phyloP scores from a whole-genome alignment of 176 grass and related monocot species.

The Alopecurus myosuroides region DNA sequence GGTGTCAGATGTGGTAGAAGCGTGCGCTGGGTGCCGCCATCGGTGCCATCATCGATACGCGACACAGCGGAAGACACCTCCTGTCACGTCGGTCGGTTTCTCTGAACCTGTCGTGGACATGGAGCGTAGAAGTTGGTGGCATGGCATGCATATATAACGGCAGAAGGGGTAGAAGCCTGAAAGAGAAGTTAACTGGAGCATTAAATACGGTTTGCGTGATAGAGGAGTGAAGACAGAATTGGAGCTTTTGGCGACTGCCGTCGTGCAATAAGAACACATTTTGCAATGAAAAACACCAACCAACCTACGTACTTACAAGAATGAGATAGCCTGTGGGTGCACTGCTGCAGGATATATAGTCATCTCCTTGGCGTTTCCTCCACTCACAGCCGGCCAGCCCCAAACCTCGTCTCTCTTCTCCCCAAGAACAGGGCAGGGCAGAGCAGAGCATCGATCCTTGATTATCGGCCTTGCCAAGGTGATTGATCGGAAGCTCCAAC shows the following conservation, averaged over 20 bases:
- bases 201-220: neutral
- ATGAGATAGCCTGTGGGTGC: too few species aligned
- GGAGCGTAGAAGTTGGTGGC: neutral
- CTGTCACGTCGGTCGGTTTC: neutral
- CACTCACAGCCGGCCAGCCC: too few species aligned
- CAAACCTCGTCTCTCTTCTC: too few species aligned
- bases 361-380: too few species aligned
- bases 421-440: too few species aligned
- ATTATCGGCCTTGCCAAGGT: too few species aligned
- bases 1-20: neutral
- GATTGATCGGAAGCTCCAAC: too few species aligned
- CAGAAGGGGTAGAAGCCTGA: neutral
- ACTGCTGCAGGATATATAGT: too few species aligned
- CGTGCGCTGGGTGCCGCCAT: neutral
- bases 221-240: slow-evolving; percentile 15
- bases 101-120: neutral
- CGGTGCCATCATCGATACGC: neutral
- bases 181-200: neutral
- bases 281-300: too few species aligned
- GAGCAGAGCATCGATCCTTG: too few species aligned
- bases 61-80: slow-evolving; percentile 1
- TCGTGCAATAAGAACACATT: too few species aligned
- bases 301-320: too few species aligned
- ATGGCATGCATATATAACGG: neutral
- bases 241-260: neutral